Evolutionary conservation across 2,329 filamentous ascomycete species (phyloP).

Genomic region (Hypoxylon sp.): DNA sequence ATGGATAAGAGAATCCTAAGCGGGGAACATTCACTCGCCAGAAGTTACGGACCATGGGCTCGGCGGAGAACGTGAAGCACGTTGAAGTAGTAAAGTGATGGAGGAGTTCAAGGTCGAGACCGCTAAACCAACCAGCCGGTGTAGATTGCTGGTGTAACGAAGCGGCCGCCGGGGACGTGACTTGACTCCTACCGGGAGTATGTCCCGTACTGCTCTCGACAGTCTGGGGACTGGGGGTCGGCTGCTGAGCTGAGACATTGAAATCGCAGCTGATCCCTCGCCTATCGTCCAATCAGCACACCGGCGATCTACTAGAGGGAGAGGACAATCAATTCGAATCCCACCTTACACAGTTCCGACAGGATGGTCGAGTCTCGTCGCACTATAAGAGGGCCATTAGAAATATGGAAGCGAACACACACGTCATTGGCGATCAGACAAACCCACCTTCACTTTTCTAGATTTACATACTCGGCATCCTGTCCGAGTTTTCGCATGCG

Average conservation of each 20-base stretch:
- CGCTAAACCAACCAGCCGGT: conserved; percentile 46
- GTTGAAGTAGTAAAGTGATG: conserved; percentile 68
- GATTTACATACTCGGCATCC: conserved; percentile 50
- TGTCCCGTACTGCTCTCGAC: conserved; percentile 25
- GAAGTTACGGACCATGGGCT: conserved; percentile 60
- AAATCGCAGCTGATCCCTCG: conserved; percentile 48
- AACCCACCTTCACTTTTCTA: conserved; percentile 49
- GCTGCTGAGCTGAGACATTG: conserved; percentile 25
- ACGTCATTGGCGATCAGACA: conserved; percentile 2
- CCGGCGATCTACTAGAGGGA: neutral
- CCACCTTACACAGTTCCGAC: conserved; percentile 49
- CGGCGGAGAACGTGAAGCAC: conserved; percentile 61
- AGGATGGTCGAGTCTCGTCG: conserved; percentile 49
- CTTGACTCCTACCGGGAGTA: conserved; percentile 39
- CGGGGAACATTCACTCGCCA: conserved; percentile 65
- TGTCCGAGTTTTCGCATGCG: conserved; percentile 50
- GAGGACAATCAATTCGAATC: conserved; percentile 9
- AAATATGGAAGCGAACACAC: neutral
- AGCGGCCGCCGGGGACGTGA: conserved; percentile 36
- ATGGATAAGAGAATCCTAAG: conserved; percentile 63
- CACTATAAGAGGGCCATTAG: conserved; percentile 40
- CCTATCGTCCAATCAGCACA: conserved; percentile 29
- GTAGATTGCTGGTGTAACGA: conserved; percentile 26
- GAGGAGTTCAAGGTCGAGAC: conserved; percentile 65
- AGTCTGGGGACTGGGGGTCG: conserved; percentile 17